Base-by-base conservation (phyloP, 2,329 filamentous ascomycete genomes). In the Aspergillus oerlinghausenensis region DNA sequence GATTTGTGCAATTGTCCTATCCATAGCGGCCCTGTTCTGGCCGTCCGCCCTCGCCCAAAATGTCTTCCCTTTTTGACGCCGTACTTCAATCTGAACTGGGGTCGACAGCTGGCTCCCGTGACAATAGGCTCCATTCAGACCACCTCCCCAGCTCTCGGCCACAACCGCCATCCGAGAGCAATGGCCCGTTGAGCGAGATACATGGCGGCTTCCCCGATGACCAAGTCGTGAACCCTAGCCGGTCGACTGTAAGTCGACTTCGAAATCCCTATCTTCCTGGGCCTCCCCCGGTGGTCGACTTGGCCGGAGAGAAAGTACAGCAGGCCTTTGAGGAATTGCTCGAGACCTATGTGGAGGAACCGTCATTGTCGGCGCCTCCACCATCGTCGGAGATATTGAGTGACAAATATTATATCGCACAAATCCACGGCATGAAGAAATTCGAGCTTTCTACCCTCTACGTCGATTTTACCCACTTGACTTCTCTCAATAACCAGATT, bases 401-500 rank as follows among this genome's bases (percentile, higher is more conserved):
- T 56, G 81, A 86, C 70, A 85, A 85, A 68, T 88, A 87, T 74
- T 88, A 88, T 69, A 79, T 88, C 62, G 83, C 84, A 28, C 85
- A 88, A 66, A 85, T 88, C 57, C 80, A 85, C 63, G 85, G 85
- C 49, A 78, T 88, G 72, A 76, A 77, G 58, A 79, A 82, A 60
- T 85, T 84, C 66, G 79, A 81, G 53, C 78, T 87, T 11, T 87
- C 85, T 2, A 88, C 85, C 2, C 80, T 88, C 48, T 88, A 88
- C 60, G 81, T 88, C 63, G 85, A 88, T 66, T 88, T 77, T 75
- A 90, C 87, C 63, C 94, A 99, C 73, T 79, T 99, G 29, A 83
- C 86, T 55, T 82, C 85, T 38, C 88, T 87, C 73, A 86, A 89
- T 66, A 88, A 92, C 64, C 90, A 89, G 53, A 87, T 89, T 56